A percentile compares a stretch with the other conserved stretches of the same genome.
These are phyloP conservation scores for Zhuliangozyma parablackwelliae DNA, from an alignment of 1,139 yeast genomes.

Conservation along the genomic window DNA sequence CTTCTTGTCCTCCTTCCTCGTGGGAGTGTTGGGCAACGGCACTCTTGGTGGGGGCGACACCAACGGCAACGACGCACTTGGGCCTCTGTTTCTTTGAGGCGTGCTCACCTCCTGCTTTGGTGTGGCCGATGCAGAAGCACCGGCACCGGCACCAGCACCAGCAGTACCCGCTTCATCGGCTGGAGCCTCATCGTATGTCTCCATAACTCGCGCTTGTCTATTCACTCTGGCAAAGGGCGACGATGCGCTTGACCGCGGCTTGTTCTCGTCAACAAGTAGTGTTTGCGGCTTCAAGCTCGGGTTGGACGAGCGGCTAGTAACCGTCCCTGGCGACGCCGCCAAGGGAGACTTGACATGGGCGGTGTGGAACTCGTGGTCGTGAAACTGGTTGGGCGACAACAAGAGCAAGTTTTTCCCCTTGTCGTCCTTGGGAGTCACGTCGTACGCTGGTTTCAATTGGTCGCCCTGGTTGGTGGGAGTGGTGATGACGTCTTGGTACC, in stretches of 20 bases:
- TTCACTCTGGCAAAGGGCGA: slow-evolving; percentile 45
- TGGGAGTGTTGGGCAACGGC: slow-evolving; percentile 29
- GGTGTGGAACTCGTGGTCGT: slow-evolving; percentile 31
- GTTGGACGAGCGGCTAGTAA: slow-evolving; percentile 1
- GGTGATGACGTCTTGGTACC: slow-evolving; percentile 16
- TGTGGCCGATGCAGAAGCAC: slow-evolving; percentile 8
- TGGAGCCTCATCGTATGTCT: slow-evolving; percentile 28
- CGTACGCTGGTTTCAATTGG: slow-evolving; percentile 21
- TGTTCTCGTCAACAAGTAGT: slow-evolving; percentile 13
- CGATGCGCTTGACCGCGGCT: slow-evolving; percentile 24
- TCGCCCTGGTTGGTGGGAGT: slow-evolving; percentile 15
- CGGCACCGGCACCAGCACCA: background rate
- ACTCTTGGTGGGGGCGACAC: slow-evolving; percentile 34
- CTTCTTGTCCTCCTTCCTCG: slow-evolving; percentile 11
- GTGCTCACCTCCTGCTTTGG: slow-evolving; percentile 13
- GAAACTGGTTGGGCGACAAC: slow-evolving; percentile 39
- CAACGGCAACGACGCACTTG: slow-evolving; percentile 2
- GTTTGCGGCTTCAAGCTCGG: slow-evolving; percentile 3
- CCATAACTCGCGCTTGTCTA: slow-evolving; percentile 46
- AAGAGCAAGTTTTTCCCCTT: slow-evolving; percentile 30
- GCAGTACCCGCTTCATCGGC: slow-evolving; percentile 14
- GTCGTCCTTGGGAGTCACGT: slow-evolving; percentile 14
- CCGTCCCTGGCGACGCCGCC: slow-evolving; percentile 7
- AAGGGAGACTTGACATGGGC: slow-evolving; percentile 12
- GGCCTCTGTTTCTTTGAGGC: slow-evolving; percentile 1